phyloP scores from a whole-genome alignment of 345 rosid genomes.

The Arabidopsis suecica region DNA sequence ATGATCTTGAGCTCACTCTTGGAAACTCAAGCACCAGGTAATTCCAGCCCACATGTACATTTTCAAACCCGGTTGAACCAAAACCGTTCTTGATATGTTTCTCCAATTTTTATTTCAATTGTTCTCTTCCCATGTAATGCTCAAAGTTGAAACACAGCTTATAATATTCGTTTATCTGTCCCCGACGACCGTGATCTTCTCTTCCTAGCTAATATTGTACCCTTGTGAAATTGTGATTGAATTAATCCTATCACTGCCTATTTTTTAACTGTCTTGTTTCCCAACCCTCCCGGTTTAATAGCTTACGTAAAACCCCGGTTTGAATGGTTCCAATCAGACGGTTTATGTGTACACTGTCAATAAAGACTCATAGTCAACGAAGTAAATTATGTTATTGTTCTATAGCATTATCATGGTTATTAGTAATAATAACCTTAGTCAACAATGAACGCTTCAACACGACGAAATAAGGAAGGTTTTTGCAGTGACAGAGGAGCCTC shows the following conservation, averaged over 20 bases:
- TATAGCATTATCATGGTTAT: conserved; percentile 9
- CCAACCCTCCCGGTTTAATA: conserved; percentile 8
- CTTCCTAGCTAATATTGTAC: not conserved
- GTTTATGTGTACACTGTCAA: not conserved
- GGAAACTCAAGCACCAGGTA: conserved; percentile 85
- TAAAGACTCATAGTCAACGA: not conserved
- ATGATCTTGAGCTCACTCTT: conserved; percentile 98
- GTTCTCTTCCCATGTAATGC: conserved; percentile 26
- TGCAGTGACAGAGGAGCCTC: conserved; percentile 21
- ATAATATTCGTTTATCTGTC: conserved; percentile 27
- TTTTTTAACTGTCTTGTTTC: conserved; percentile 4
- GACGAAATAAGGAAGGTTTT: conserved; percentile 13
- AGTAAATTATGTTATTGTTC: not conserved
- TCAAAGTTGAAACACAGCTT: conserved; percentile 32
- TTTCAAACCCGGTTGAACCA: conserved; percentile 20
- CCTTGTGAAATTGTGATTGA: conserved; percentile 6
- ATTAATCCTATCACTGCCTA: conserved; percentile 6
- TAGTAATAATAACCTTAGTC: not conserved
- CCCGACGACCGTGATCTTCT: not conserved
- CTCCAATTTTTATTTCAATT: conserved; percentile 12
- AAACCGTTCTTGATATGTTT: conserved; percentile 24
- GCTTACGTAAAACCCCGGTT: conserved; percentile 18
- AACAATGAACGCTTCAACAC: conserved; percentile 5
- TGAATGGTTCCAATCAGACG: conserved; percentile 14
- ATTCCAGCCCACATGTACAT: conserved; percentile 23